Evolutionary conservation across 1,284 basidiomycete genomes (phyloP).

Genomic region (Ganoderma lingzhi): DNA sequence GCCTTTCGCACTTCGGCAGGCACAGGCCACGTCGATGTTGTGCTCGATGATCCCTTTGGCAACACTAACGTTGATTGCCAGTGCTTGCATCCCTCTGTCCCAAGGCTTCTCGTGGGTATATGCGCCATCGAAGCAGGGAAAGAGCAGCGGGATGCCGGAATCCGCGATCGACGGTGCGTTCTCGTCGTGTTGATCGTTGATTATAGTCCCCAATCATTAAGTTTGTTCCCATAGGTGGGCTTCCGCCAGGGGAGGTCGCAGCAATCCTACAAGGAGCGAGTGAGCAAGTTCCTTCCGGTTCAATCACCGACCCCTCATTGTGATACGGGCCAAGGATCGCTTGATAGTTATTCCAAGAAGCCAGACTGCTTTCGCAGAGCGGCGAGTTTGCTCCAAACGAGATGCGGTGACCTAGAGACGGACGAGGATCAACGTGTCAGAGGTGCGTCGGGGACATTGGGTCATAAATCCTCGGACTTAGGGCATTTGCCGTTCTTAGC

Average conservation of each 20-base stretch:
- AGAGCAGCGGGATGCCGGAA: background rate
- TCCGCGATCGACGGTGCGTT: slow-evolving; percentile 5
- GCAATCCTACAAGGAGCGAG: slow-evolving; percentile 23
- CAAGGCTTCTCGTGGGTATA: slow-evolving; percentile 22
- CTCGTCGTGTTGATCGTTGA: background rate
- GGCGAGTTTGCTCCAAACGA: slow-evolving; percentile 52
- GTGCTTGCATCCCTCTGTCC: slow-evolving; percentile 9
- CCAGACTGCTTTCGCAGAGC: slow-evolving; percentile 73
- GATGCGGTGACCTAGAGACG: slow-evolving; percentile 65
- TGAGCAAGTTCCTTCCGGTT: slow-evolving; percentile 8
- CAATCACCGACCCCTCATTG: background rate
- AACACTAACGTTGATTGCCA: background rate
- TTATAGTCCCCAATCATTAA: background rate
- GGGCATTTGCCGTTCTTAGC: slow-evolving; percentile 48
- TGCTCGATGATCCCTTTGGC: background rate
- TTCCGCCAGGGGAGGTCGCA: slow-evolving; percentile 22
- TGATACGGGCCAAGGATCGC: slow-evolving; percentile 22
- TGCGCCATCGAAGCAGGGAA: slow-evolving; percentile 16
- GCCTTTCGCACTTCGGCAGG: background rate
- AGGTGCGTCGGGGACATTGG: slow-evolving; percentile 40
- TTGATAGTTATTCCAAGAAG: slow-evolving; percentile 42
- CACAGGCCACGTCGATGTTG: background rate
- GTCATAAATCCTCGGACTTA: background rate
- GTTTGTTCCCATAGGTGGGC: slow-evolving; percentile 4
- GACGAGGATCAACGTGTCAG: slow-evolving; percentile 65